Conservation (phyloP, 306 rosid genomes). For the Ziziphus jujuba region DNA sequence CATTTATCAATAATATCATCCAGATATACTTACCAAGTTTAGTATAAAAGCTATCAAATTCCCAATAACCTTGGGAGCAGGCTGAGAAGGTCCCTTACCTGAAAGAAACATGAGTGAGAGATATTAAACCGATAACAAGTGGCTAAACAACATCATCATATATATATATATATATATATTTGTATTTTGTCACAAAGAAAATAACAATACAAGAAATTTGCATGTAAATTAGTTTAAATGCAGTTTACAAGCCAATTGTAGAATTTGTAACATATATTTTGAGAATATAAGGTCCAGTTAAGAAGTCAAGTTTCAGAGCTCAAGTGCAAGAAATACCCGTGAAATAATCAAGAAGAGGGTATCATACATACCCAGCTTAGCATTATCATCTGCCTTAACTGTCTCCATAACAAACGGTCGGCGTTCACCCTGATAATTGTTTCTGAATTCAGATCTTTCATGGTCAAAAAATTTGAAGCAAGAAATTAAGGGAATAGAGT, state of each 20-base stretch:
- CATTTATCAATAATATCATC: neutral
- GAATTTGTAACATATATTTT: too few relatives aligned
- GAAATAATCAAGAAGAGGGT: constrained; percentile 6
- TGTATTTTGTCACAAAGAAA: too few relatives aligned
- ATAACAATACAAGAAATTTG: too few relatives aligned
- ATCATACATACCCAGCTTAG: constrained; percentile 69
- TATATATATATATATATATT: too few relatives aligned
- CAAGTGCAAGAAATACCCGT: neutral
- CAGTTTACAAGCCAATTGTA: too few relatives aligned
- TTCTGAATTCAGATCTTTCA: constrained; percentile 14
- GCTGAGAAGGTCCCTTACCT: constrained; percentile 90
- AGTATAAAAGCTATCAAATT: constrained; percentile 79
- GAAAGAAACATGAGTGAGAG: constrained; percentile 20
- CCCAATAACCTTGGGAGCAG: constrained; percentile 86
- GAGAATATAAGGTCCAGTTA: too few relatives aligned
- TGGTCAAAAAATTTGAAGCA: neutral
- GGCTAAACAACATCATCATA: too few relatives aligned
- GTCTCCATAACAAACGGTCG: constrained; percentile 87
- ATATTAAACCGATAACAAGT: neutral
- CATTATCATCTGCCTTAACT: constrained; percentile 91
- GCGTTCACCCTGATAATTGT: constrained; percentile 65
- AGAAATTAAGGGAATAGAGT: constrained; percentile 21
- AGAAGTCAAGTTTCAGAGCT: neutral
- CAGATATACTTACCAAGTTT: constrained; percentile 68
- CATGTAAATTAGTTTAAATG: too few relatives aligned